Conservation (phyloP, 2,329 filamentous ascomycete species). For the Scedosporium dehoogii region DNA sequence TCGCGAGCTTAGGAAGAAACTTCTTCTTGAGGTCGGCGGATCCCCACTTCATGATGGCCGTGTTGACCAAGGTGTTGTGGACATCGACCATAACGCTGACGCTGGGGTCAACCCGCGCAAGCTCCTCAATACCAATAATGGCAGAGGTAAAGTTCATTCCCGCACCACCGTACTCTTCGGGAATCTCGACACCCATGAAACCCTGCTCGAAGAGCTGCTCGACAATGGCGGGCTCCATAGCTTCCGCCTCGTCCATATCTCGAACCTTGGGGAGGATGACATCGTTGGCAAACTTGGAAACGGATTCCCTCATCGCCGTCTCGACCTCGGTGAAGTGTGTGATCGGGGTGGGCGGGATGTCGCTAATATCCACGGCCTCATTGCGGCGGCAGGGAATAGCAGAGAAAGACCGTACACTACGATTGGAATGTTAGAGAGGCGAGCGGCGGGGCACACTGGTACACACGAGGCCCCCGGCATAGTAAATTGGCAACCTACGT, state of each 20-base stretch:
- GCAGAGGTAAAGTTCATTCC: conserved; percentile 98
- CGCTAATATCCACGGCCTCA: conserved; percentile 52
- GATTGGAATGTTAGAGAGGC: not conserved
- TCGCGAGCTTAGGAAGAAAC: conserved; percentile 84
- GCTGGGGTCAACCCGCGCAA: conserved; percentile 86
- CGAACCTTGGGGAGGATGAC: conserved; percentile 83
- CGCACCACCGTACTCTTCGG: conserved; percentile 90
- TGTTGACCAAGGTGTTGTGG: conserved; percentile 97
- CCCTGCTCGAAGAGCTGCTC: conserved; percentile 96
- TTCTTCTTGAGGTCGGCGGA: conserved; percentile 68
- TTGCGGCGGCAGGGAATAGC: conserved; percentile 46
- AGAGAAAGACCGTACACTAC: conserved; percentile 44
- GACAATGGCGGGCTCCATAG: conserved; percentile 80
- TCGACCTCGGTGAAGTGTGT: conserved; percentile 88
- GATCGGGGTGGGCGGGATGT: conserved; percentile 83
- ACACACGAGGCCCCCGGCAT: not conserved
- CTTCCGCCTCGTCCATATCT: conserved; percentile 95
- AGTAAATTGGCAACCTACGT: not conserved
- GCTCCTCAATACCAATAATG: conserved; percentile 93
- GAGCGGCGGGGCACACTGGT: not conserved
- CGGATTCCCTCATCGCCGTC: conserved; percentile 76
- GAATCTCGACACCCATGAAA: conserved; percentile 94
- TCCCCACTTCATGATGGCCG: conserved; percentile 77
- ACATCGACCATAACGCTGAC: conserved; percentile 95
- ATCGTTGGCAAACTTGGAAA: conserved; percentile 84